Percentiles rank a stretch among this genome's conserved stretches.
Evolutionary conservation across 805 yeast species (phyloP).

Genomic region (Lachancea waltii): DNA sequence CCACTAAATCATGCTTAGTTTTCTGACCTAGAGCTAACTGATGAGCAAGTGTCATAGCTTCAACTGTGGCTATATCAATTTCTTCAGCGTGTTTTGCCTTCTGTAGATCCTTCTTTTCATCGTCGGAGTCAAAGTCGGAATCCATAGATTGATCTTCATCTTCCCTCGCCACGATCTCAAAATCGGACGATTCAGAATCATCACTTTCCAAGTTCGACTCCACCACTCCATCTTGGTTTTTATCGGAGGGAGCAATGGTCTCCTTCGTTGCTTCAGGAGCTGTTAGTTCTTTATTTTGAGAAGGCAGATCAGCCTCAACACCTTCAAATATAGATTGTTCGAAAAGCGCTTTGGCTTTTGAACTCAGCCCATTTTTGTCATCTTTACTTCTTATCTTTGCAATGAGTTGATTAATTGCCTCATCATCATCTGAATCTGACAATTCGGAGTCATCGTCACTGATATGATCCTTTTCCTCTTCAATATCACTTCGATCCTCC

Average conservation of each 20-base stretch:
- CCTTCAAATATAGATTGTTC: conserved; percentile 49
- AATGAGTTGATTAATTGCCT: conserved; percentile 54
- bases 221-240: conserved; percentile 15
- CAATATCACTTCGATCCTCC: conserved; percentile 31
- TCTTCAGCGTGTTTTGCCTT: conserved; percentile 49
- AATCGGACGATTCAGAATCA: conserved; percentile 30
- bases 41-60: conserved; percentile 97
- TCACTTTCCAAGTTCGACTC: conserved; percentile 15
- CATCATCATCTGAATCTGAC: conserved; percentile 64
- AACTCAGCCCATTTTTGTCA: conserved; percentile 35
- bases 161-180: conserved; percentile 42
- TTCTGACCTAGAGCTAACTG: conserved; percentile 86
- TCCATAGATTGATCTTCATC: conserved; percentile 34
- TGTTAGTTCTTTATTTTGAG: conserved; percentile 11
- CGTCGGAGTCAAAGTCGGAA: conserved; percentile 47
- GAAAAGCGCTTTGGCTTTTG: conserved; percentile 41
- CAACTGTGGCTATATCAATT: conserved; percentile 83
- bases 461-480: conserved; percentile 32
- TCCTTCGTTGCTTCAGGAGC: not conserved
- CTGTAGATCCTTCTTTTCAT: conserved; percentile 40
- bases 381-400: conserved; percentile 49
- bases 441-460: conserved; percentile 42
- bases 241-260: no score
- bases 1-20: conserved; percentile 76
- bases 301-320: conserved; percentile 36